Evolutionary conservation across 2,329 filamentous ascomycete species (phyloP).

Genomic region (Exophiala mesophila): DNA sequence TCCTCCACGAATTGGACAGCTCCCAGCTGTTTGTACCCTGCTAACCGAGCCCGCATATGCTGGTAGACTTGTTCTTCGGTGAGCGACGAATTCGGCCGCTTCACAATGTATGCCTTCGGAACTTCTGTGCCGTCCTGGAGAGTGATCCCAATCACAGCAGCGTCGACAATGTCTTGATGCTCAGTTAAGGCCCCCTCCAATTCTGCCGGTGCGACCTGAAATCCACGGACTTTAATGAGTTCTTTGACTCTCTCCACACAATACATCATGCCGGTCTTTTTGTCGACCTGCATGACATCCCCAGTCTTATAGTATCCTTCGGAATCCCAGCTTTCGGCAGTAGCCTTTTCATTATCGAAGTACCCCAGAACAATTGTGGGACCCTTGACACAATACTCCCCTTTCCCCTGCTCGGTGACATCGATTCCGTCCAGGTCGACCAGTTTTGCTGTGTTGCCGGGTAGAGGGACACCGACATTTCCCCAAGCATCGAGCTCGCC

Average conservation of each 20-base stretch:
- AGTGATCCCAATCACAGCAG: conserved; percentile 42
- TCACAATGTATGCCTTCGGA: conserved; percentile 41
- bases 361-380: conserved; percentile 35
- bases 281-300: conserved; percentile 58
- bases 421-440: conserved; percentile 54
- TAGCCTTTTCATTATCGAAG: conserved; percentile 34
- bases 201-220: conserved; percentile 46
- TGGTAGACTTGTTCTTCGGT: conserved; percentile 36
- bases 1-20: conserved; percentile 45
- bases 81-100: conserved; percentile 22
- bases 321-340: conserved; percentile 31
- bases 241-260: conserved; percentile 70
- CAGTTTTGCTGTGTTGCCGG: conserved; percentile 36
- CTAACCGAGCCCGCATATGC: conserved; percentile 30
- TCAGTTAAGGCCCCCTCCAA: conserved; percentile 41
- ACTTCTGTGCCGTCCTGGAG: conserved; percentile 29
- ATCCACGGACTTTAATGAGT: conserved; percentile 29
- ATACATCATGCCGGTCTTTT: conserved; percentile 57
- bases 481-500: conserved; percentile 44
- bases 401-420: conserved; percentile 46
- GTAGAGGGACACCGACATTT: conserved; percentile 44
- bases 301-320: conserved; percentile 55
- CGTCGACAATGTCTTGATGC: conserved; percentile 42
- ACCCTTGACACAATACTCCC: conserved; percentile 42
- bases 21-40: conserved; percentile 45